phyloP scores from a whole-genome alignment of 139 green algal species.

The Coelastrella sp. region DNA sequence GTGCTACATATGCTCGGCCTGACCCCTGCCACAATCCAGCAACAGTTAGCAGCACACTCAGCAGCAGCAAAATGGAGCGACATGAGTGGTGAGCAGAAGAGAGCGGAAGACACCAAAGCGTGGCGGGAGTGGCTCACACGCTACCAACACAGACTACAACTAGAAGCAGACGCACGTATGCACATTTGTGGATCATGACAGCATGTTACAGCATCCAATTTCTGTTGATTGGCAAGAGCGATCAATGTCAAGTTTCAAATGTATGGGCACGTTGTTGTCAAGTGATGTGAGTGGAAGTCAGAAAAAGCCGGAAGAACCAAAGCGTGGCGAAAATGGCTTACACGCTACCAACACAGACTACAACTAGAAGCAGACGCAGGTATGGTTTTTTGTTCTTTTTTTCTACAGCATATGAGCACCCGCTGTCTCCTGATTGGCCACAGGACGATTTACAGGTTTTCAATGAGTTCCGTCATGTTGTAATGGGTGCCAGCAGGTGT shows the following conservation, averaged over 20 bases:
- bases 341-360: constrained; percentile 58
- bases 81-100: constrained; percentile 48
- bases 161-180: constrained; percentile 38
- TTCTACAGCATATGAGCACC: too few relatives aligned
- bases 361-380: constrained; percentile 43
- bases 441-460: too few relatives aligned
- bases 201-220: too few relatives aligned
- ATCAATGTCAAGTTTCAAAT: too few relatives aligned
- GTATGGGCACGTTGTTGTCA: not conserved
- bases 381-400: not conserved
- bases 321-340: constrained; percentile 60
- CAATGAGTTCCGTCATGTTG: too few relatives aligned
- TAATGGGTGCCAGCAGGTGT: too few relatives aligned
- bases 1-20: constrained; percentile 65
- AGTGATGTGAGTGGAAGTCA: not conserved
- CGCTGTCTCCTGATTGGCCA: too few relatives aligned
- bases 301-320: constrained; percentile 55
- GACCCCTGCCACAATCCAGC: constrained; percentile 51
- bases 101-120: constrained; percentile 33
- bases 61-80: constrained; percentile 24
- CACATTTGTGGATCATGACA: not conserved
- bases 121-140: constrained; percentile 62
- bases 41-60: constrained; percentile 45
- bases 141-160: constrained; percentile 60
- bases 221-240: too few relatives aligned